Percentiles rank a stretch among this genome's conserved stretches.
phyloP scores from a whole-genome alignment of 306 rosid genomes.

The Vachellia pachyceras region DNA sequence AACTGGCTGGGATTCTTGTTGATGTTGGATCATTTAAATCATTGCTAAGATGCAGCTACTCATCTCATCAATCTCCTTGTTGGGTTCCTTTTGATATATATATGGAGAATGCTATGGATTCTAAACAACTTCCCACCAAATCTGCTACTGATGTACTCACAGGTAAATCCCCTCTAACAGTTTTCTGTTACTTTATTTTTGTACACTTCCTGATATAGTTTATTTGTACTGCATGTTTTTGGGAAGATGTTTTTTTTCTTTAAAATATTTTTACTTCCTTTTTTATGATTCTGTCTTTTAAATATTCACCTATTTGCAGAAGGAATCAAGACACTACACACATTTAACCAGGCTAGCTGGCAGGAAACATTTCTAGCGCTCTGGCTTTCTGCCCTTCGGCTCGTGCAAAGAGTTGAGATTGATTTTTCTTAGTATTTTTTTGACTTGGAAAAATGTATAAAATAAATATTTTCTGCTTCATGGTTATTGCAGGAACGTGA shows the following conservation, averaged over 20 bases:
- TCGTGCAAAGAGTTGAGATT: slow-evolving; percentile 87
- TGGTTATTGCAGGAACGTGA: slow-evolving; percentile 72
- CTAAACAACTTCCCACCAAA: slow-evolving; percentile 67
- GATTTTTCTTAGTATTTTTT: slow-evolving; percentile 40
- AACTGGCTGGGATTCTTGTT: slow-evolving; percentile 55
- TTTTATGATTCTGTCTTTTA: slow-evolving; percentile 27
- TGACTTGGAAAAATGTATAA: slow-evolving; percentile 28
- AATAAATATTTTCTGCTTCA: slow-evolving; percentile 28
- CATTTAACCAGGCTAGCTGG: slow-evolving; percentile 82
- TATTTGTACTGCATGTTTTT: slow-evolving; percentile 23
- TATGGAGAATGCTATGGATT: slow-evolving; percentile 83
- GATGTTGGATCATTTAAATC: slow-evolving; percentile 52
- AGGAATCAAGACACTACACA: slow-evolving; percentile 62
- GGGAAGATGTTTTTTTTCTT: slow-evolving; percentile 28
- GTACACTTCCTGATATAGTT: slow-evolving; percentile 12
- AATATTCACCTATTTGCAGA: slow-evolving; percentile 64
- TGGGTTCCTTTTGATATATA: slow-evolving; percentile 77
- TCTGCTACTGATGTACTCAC: slow-evolving; percentile 67
- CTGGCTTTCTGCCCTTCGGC: slow-evolving; percentile 91
- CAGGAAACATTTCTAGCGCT: slow-evolving; percentile 82
- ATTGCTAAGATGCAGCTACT: slow-evolving; percentile 41
- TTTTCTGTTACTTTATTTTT: slow-evolving; percentile 37
- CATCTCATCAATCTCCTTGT: slow-evolving; percentile 57
- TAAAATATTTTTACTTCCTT: background rate
- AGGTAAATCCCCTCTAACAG: slow-evolving; percentile 46